Percentiles rank a stretch among this genome's conserved stretches.
Evolutionary conservation across 345 rosid genomes (phyloP).

Genomic region (Eucalyptus marginata): DNA sequence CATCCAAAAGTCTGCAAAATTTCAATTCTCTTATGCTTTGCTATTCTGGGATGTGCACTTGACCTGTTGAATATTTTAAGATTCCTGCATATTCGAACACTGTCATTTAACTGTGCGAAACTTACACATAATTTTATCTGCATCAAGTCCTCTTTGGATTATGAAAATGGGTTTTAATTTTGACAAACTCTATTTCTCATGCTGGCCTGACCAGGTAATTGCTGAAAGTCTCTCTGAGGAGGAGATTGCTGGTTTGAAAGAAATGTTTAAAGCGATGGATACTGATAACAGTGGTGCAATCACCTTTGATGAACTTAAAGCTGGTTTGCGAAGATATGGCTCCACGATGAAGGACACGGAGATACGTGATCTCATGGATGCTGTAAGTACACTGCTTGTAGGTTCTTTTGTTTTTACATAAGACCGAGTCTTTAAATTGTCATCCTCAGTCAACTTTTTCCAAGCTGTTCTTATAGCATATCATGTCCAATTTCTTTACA

Average conservation of each 20-base stretch:
- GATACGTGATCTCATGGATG: constrained; percentile 96
- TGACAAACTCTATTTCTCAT: not conserved
- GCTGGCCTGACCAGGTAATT: constrained; percentile 56
- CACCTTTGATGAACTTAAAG: constrained; percentile 95
- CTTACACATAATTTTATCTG: not conserved
- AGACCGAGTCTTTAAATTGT: not conserved
- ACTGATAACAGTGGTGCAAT: constrained; percentile 97
- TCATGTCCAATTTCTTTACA: not conserved
- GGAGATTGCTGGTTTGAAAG: constrained; percentile 94
- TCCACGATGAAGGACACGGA: constrained; percentile 89
- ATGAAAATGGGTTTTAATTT: not conserved
- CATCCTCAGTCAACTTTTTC: not conserved
- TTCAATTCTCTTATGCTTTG: not conserved
- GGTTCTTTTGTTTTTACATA: not conserved
- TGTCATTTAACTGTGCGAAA: not conserved
- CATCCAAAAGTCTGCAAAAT: not conserved
- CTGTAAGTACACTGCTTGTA: constrained; percentile 33
- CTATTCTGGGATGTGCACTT: not conserved
- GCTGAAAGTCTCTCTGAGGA: constrained; percentile 99
- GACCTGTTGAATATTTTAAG: not conserved
- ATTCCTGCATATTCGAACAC: not conserved
- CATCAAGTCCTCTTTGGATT: not conserved
- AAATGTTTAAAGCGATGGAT: constrained; percentile 93
- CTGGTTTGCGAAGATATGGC: constrained; percentile 92
- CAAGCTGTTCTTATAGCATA: not conserved